These are phyloP conservation scores for Nigrospora oryzae DNA, from an alignment of 2,329 filamentous ascomycete genomes.

Conservation along the genomic window DNA sequence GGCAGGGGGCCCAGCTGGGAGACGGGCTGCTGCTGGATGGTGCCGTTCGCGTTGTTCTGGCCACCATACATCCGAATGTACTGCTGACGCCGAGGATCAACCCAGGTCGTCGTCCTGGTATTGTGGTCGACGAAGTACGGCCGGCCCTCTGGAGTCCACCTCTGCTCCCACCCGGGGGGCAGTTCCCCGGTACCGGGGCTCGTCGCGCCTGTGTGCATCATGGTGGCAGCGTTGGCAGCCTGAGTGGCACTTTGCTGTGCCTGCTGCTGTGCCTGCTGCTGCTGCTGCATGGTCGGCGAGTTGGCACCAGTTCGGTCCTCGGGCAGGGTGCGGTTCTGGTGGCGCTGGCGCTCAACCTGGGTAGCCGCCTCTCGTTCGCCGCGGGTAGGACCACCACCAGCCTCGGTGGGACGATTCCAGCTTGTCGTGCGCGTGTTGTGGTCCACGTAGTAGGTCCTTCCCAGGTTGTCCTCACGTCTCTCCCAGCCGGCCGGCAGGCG, in stretches of 20 bases:
- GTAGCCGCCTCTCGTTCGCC: conserved; percentile 82
- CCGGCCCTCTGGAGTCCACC: conserved; percentile 88
- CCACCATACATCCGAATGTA: conserved; percentile 97
- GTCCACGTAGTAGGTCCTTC: conserved; percentile 95
- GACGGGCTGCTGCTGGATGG: conserved; percentile 94
- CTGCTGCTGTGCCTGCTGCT: conserved; percentile 28
- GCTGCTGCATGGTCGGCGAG: conserved; percentile 68
- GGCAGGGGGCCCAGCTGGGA: conserved; percentile 92
- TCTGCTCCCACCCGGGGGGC: conserved; percentile 91
- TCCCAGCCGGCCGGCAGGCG: conserved; percentile 92
- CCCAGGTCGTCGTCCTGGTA: conserved; percentile 96
- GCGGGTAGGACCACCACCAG: conserved; percentile 68
- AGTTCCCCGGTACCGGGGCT: conserved; percentile 92
- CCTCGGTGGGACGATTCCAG: conserved; percentile 83
- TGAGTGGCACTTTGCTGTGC: conserved; percentile 24
- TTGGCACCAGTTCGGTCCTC: conserved; percentile 92
- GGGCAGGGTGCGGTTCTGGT: conserved; percentile 91
- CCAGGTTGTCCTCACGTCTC: conserved; percentile 86
- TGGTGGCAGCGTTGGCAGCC: conserved; percentile 50
- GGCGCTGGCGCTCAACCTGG: conserved; percentile 83
- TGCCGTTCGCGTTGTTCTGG: conserved; percentile 74
- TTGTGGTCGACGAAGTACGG: conserved; percentile 99
- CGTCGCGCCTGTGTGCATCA: conserved; percentile 93
- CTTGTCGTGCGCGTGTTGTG: conserved; percentile 96
- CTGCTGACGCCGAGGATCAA: conserved; percentile 92